A percentile compares a stretch with the other conserved stretches of the same genome.
Evolutionary conservation across 148 eudicot genomes (phyloP).

Genomic region (Chenopodium formosanum): DNA sequence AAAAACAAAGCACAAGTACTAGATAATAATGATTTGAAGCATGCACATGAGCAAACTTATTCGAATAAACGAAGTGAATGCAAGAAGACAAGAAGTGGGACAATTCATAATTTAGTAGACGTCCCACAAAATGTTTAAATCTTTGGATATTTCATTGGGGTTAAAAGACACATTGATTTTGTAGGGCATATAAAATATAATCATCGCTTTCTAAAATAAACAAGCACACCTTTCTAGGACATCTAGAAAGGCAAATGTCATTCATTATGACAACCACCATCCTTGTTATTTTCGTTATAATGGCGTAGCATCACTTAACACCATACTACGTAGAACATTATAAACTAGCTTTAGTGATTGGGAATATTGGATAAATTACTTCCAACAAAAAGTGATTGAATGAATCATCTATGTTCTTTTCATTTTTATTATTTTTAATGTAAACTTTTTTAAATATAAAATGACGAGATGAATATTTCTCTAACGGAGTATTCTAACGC

Average conservation of each 20-base stretch:
- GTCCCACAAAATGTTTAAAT: slow-evolving; percentile 17
- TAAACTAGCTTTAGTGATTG: too few relatives aligned
- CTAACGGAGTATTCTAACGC: too few relatives aligned
- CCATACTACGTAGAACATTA: not conserved
- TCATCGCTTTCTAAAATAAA: not conserved
- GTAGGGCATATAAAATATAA: slow-evolving; percentile 13
- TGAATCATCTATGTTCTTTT: too few relatives aligned
- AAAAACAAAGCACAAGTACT: not conserved
- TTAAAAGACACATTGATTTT: slow-evolving; percentile 15
- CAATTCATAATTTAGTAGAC: not conserved
- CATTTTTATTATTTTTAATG: too few relatives aligned
- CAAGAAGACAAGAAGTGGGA: slow-evolving; percentile 1
- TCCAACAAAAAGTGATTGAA: too few relatives aligned
- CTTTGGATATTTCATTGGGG: slow-evolving; percentile 2
- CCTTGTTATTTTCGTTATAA: too few relatives aligned
- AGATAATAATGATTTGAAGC: not conserved
- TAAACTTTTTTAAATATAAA: too few relatives aligned
- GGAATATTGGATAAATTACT: too few relatives aligned
- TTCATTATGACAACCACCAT: slow-evolving; percentile 1
- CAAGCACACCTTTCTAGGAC: slow-evolving; percentile 14
- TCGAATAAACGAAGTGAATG: not conserved
- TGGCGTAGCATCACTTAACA: not conserved
- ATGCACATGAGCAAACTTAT: slow-evolving; percentile 1
- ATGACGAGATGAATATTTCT: too few relatives aligned
- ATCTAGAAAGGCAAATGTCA: slow-evolving; percentile 15